phyloP scores from a whole-genome alignment of 2,329 filamentous ascomycete species.

The Fusarium sublunatum region DNA sequence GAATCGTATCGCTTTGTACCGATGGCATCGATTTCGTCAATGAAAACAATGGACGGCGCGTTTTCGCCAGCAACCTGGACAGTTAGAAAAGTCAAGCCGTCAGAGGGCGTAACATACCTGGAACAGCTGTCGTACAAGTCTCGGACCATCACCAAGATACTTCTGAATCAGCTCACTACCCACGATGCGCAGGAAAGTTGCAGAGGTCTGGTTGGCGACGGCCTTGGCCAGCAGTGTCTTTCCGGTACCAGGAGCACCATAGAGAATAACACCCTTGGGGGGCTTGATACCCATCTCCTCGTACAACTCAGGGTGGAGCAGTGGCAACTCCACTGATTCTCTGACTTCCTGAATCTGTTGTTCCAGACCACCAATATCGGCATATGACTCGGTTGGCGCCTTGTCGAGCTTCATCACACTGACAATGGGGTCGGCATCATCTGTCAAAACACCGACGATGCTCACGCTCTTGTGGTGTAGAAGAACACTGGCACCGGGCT shows the following conservation, averaged over 20 bases:
- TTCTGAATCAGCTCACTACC: slow-evolving; percentile 98
- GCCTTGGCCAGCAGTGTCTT: slow-evolving; percentile 97
- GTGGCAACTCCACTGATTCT: slow-evolving; percentile 93
- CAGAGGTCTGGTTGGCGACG: slow-evolving; percentile 98
- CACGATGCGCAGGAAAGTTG: slow-evolving; percentile 96
- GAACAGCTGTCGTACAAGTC: slow-evolving; percentile 95
- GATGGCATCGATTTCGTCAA: slow-evolving; percentile 98
- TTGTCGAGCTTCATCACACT: slow-evolving; percentile 99
- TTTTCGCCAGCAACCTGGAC: slow-evolving; percentile 89
- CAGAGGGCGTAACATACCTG: slow-evolving; percentile 62
- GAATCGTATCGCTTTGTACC: slow-evolving; percentile 99
- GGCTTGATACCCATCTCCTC: slow-evolving; percentile 99
- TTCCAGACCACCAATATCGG: slow-evolving; percentile 97
- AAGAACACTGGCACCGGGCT: slow-evolving; percentile 94
- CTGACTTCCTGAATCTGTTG: slow-evolving; percentile 96
- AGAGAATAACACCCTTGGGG: slow-evolving; percentile 98
- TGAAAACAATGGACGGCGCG: slow-evolving; percentile 96
- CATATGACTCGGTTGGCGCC: slow-evolving; percentile 96
- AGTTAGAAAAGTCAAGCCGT: slow-evolving; percentile 10
- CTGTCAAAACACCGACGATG: slow-evolving; percentile 95
- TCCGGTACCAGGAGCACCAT: slow-evolving; percentile 95
- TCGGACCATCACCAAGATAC: slow-evolving; percentile 94
- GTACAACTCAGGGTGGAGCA: slow-evolving; percentile 96
- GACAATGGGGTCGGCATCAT: slow-evolving; percentile 94
- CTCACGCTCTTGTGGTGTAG: slow-evolving; percentile 98